A percentile compares a stretch with the other conserved stretches of the same genome.
Conservation (phyloP, 306 rosid genomes). For the Glycine tomentella region DNA sequence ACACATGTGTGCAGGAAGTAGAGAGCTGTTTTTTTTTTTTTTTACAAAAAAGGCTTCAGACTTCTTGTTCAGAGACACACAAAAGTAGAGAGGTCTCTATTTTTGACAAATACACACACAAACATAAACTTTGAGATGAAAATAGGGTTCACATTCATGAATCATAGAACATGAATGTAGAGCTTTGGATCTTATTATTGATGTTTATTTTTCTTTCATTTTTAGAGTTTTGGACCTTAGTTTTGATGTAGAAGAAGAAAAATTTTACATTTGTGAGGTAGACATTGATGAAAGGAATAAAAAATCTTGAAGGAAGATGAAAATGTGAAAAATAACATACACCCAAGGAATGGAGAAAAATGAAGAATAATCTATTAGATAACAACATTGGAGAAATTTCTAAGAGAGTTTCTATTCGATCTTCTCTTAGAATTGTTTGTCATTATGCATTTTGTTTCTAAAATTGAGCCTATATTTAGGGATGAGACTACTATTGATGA, state of each 20-base stretch:
- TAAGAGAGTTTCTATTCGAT: too few relatives aligned
- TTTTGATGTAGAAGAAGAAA: not conserved
- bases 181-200: not conserved
- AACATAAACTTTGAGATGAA: not conserved
- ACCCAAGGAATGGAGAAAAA: too few relatives aligned
- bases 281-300: not conserved
- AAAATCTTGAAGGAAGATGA: not conserved
- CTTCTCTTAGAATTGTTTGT: too few relatives aligned
- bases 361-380: too few relatives aligned
- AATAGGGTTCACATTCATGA: not conserved
- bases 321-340: not conserved
- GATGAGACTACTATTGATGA: too few relatives aligned
- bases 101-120: not conserved
- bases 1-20: not conserved
- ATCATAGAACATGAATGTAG: not conserved
- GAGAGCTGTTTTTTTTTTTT: not conserved
- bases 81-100: not conserved
- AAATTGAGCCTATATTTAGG: too few relatives aligned
- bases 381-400: too few relatives aligned
- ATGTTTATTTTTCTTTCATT: not conserved
- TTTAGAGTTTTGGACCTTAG: not conserved
- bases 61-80: not conserved
- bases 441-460: too few relatives aligned
- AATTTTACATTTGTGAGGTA: not conserved
- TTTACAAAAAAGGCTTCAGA: not conserved